These are phyloP conservation scores for Setomelanomma holmii DNA, from an alignment of 2,329 filamentous ascomycete genomes.

Conservation along the genomic window DNA sequence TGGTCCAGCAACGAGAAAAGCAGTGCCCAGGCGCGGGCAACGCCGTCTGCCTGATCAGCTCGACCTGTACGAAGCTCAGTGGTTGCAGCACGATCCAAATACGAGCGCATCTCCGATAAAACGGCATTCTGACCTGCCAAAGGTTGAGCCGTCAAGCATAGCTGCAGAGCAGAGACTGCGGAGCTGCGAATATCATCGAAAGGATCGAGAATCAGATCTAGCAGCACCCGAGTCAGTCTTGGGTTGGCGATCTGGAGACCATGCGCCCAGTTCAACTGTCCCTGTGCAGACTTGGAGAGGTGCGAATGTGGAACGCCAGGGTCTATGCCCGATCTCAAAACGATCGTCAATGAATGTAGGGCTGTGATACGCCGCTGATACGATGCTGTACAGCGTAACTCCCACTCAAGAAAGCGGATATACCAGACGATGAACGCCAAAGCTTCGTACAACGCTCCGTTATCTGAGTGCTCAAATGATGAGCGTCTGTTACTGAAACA, in stretches of 20 bases:
- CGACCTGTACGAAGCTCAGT: slow-evolving; percentile 75
- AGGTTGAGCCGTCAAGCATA: slow-evolving; percentile 34
- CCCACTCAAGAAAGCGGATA: slow-evolving; percentile 71
- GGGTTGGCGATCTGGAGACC: slow-evolving; percentile 53
- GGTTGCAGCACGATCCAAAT: slow-evolving; percentile 54
- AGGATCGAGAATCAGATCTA: slow-evolving; percentile 84
- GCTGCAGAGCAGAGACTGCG: slow-evolving; percentile 55
- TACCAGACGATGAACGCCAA: slow-evolving; percentile 77
- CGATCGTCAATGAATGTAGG: slow-evolving; percentile 71
- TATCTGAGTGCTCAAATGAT: neutral
- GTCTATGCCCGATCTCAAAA: slow-evolving; percentile 75
- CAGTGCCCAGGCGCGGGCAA: slow-evolving; percentile 77
- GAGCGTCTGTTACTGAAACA: slow-evolving; percentile 1
- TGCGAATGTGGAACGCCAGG: slow-evolving; percentile 47
- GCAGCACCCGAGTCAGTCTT: slow-evolving; percentile 65
- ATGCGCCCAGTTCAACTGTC: slow-evolving; percentile 59
- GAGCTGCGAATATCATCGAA: slow-evolving; percentile 86
- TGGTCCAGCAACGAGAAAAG: slow-evolving; percentile 64
- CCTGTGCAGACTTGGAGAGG: slow-evolving; percentile 57
- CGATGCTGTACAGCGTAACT: slow-evolving; percentile 80
- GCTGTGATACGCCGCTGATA: slow-evolving; percentile 90
- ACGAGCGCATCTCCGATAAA: slow-evolving; percentile 27
- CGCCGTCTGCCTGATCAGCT: slow-evolving; percentile 91
- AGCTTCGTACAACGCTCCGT: slow-evolving; percentile 57
- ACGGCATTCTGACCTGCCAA: slow-evolving; percentile 13